These are phyloP conservation scores for Tephrocybe rancida DNA, from an alignment of 768 basidiomycete genomes.

Conservation along the genomic window DNA sequence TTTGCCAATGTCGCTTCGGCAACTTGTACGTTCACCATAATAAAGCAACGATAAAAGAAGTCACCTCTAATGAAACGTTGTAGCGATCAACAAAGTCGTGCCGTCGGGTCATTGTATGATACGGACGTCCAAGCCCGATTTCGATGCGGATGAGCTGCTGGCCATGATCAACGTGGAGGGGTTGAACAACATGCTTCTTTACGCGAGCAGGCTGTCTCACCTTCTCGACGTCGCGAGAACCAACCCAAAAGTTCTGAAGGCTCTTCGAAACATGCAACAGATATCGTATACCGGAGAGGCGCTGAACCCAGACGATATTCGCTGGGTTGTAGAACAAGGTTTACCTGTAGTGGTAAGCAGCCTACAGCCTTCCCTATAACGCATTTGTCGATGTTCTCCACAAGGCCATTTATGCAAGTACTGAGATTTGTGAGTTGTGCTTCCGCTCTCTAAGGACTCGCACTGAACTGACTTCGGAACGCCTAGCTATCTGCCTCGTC, in stretches of 20 bases:
- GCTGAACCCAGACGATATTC: slow-evolving; percentile 9
- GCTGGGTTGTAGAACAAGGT: slow-evolving; percentile 6
- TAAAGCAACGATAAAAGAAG: neutral
- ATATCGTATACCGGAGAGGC: slow-evolving; percentile 11
- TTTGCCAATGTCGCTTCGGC: slow-evolving; percentile 9
- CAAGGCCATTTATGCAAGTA: slow-evolving; percentile 13
- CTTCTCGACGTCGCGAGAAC: slow-evolving; percentile 6
- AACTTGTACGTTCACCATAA: slow-evolving; percentile 1
- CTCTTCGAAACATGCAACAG: slow-evolving; percentile 11
- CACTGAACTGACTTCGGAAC: neutral
- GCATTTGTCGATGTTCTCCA: neutral
- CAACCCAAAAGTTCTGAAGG: neutral
- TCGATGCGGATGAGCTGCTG: slow-evolving; percentile 8
- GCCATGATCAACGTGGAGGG: slow-evolving; percentile 9
- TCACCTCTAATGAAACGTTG: neutral
- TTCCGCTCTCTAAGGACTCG: neutral
- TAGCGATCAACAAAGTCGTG: slow-evolving; percentile 5
- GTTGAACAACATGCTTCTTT: slow-evolving; percentile 11
- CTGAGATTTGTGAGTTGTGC: slow-evolving; percentile 1
- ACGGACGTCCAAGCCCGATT: slow-evolving; percentile 7
- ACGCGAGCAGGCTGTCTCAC: neutral
- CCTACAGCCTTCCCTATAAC: neutral
- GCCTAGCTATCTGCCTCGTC: slow-evolving; percentile 9
- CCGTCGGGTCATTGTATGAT: slow-evolving; percentile 9
- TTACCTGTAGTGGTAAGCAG: slow-evolving; percentile 8